Evolutionary conservation across 2,329 filamentous ascomycete species (phyloP), one percentile per base, ranked within the genome.

Genomic region (Ceratocystiopsis brevicomis): DNA sequence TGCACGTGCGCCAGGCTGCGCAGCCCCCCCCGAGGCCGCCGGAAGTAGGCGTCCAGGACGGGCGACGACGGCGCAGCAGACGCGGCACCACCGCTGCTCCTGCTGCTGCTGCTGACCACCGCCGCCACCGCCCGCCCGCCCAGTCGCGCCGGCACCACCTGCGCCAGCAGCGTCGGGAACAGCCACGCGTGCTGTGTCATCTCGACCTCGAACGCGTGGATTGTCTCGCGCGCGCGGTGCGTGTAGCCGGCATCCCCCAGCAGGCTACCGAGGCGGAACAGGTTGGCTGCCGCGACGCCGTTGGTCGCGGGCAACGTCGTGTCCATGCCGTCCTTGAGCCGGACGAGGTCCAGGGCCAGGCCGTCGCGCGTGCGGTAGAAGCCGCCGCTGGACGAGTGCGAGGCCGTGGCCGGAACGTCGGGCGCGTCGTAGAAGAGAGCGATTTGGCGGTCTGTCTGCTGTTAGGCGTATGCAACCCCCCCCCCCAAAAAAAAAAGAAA

Each of bases 311-410:
- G 90, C 47, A 90, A 80, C 1, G 85, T 79, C 6, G 84, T 84
- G 59, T 98, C 90, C 71, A 95, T 95, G 50, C 86, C 90, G 49
- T 92, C 85, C 61, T 98, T 98, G 41, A 95, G 71, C 19, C 88
- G 79, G 47, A 96, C 73, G 46, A 95, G 78, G 25, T 80, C 71
- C 53, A 86, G 75, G 0, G 76, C 64, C 11, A 78, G 75, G 37
- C 68, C 60, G 13, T 65, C 61, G 5, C 69, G 62, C 1, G 81
- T 86, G 5, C 76, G 78, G 62, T 82, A 90, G 67, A 88, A 90
- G 32, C 72, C 83, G 37, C 72, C 72, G 21, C 62, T 65, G 33
- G 58, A 57, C 32, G 60, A 59, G 46, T 59, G 58, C 9, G 52
- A 53, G 10, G 48, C 48, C 18, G 64, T 61, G 38, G 59, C 53